Evolutionary conservation across 768 basidiomycete genomes (phyloP), one percentile per base, ranked within the genome.

Genomic region (Boletus coccyginus): DNA sequence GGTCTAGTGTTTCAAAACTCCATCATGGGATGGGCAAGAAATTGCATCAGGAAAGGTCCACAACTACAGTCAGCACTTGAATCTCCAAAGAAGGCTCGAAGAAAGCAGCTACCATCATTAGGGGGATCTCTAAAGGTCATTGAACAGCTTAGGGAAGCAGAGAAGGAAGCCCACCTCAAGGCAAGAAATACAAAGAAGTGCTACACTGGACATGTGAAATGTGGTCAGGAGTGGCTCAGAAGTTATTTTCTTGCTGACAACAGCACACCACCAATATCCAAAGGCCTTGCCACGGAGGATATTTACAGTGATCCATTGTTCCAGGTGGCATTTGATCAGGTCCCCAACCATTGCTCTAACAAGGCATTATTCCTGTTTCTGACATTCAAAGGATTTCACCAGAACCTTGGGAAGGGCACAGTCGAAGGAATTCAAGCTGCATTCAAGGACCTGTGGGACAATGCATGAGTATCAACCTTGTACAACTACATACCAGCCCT

Each of bases 161-260:
- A 40, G 5, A 57, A 52, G 7, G 16, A 53, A 14, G 46, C 51
- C n/a, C 50, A 53, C 44, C 55, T 56, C 11, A 45, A 45, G 19
- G 55, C 44, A 31, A 43, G 29, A 17, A 54, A 54, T 5, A 58
- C 41, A 0, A 49, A 33, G 35, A 38, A 11, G 0, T 45, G 48
- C 36, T 56, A 58, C 14, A 36, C 17, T 1, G 24, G 47, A 10
- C 57, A 58, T 11, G 36, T 58, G 21, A 32, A 13, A 10, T 33
- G 12, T 16, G 56, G 53, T 16, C 9, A 9, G 16, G 27, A 50
- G 13, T 39, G 38, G 40, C 43, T 44, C 5, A 14, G 17, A 5
- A 14, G 46, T 13, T 31, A 55, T 9, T 44, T 44, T 6, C 43
- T 21, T 8, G 6, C 14, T 4, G 5, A 14, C 17, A 29, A 49